phyloP scores from a whole-genome alignment of 768 basidiomycete genomes.

The Gymnopilus dilepis region DNA sequence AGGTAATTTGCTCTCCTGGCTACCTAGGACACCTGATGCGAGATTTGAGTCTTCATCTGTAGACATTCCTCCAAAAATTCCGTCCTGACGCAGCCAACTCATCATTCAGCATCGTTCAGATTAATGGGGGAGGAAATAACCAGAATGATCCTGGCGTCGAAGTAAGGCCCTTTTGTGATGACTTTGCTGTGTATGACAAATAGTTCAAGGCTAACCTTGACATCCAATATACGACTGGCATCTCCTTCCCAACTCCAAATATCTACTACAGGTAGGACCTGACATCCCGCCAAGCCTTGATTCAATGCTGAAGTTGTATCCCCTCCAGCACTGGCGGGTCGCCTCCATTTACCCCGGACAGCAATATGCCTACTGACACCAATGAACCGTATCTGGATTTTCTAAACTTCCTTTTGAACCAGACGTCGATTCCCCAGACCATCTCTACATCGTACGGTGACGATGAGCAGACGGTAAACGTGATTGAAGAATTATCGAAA shows the following conservation, averaged over 20 bases:
- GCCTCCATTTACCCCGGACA: constrained; percentile 64
- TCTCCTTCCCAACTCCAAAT: constrained; percentile 65
- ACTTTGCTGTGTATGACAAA: not conserved
- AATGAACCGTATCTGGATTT: constrained; percentile 74
- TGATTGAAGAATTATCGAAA: not conserved
- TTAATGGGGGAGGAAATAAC: constrained; percentile 62
- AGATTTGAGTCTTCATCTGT: constrained; percentile 30
- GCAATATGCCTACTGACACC: constrained; percentile 51
- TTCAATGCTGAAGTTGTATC: constrained; percentile 19
- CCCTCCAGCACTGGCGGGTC: constrained; percentile 61
- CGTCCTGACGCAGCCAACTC: constrained; percentile 51
- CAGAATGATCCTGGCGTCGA: constrained; percentile 62
- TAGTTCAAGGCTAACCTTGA: constrained; percentile 64
- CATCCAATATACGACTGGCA: constrained; percentile 65
- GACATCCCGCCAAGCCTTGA: constrained; percentile 5
- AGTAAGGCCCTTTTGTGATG: too few relatives aligned
- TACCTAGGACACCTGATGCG: too few relatives aligned
- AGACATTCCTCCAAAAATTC: constrained; percentile 60
- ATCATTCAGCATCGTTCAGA: constrained; percentile 45
- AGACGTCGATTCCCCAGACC: constrained; percentile 57
- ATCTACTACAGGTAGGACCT: constrained; percentile 55
- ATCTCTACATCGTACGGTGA: constrained; percentile 71
- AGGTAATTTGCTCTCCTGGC: constrained; percentile 31
- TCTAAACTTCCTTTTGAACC: constrained; percentile 54
- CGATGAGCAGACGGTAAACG: constrained; percentile 54